A percentile compares a stretch with the other conserved stretches of the same genome.
Evolutionary conservation across 129 eudicot species (phyloP).

Genomic region (Saussurea involucrata): DNA sequence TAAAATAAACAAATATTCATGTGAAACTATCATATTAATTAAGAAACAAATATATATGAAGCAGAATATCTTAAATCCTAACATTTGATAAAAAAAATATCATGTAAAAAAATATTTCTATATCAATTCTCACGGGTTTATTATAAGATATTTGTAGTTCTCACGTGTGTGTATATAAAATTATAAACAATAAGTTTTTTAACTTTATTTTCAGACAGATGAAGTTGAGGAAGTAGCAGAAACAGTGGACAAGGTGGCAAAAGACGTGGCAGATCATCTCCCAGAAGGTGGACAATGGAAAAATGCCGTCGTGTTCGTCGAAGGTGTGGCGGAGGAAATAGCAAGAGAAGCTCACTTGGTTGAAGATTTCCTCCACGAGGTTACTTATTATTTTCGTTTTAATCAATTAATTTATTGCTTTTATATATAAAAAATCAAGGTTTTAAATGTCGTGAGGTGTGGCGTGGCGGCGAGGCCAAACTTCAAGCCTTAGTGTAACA

Average conservation of each 20-base stretch:
- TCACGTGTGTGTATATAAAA: too few relatives aligned
- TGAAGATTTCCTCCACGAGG: conserved; percentile 45
- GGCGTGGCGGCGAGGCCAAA: too few relatives aligned
- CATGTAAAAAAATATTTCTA: too few relatives aligned
- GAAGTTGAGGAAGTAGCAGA: conserved; percentile 38
- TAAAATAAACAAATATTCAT: too few relatives aligned
- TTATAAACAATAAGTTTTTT: not conserved
- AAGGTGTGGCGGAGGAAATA: conserved; percentile 35
- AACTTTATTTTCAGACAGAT: not conserved
- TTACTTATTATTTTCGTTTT: not conserved
- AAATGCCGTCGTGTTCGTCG: conserved; percentile 19
- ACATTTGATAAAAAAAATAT: too few relatives aligned
- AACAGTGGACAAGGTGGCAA: conserved; percentile 43
- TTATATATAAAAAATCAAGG: not conserved
- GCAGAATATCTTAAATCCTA: too few relatives aligned
- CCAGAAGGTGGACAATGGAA: conserved; percentile 39
- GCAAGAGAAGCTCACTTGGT: conserved; percentile 34
- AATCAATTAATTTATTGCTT: not conserved
- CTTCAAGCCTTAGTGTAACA: too few relatives aligned
- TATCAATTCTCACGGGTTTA: too few relatives aligned
- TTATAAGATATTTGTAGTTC: too few relatives aligned
- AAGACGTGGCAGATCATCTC: conserved; percentile 36
- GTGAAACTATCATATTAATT: too few relatives aligned
- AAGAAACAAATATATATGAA: too few relatives aligned
- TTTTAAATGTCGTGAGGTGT: too few relatives aligned